Base-by-base conservation (phyloP, 768 basidiomycete species). In the Boletus pseudo-olivaceus region DNA sequence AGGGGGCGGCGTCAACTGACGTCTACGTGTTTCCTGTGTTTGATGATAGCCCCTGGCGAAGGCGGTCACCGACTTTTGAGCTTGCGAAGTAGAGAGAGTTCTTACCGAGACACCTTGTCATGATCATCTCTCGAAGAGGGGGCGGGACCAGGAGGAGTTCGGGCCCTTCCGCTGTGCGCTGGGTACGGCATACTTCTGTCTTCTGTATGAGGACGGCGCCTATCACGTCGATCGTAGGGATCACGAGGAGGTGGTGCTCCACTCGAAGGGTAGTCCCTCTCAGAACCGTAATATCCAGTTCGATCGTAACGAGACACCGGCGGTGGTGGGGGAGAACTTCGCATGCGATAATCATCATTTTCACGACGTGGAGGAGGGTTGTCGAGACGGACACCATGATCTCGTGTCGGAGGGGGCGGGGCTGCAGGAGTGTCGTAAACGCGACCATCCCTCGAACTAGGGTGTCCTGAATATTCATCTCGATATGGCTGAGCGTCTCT, bases 381-480 rank as follows among this genome's bases (percentile, higher is more conserved):
- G 54, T 89, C 88, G 37, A 85, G 76, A 62, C 81, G 82, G 11
- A 88, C 88, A 59, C 87, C 76, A 53, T 79, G 78, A 53, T 89
- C 88, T 35, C 85, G 76, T 2, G 67, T 64, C 56, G 78, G 59
- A 54, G 75, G 65, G 19, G 76, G 41, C 26, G 50, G 39, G 73
- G 78, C 15, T 15, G 71, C 63, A 33, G 76, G 66, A 54, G 76
- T 73, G 41, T 81, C 78, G 66, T 85, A 84, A 68, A 84, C 83
- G 29, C 85, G 79, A 49, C 72, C 66, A 61, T 89, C 87, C 54
- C 76, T 72, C 50, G 76, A 67, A 58, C 71, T 66, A 15, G 68
- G 55, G 49, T 81, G 75, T 54, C 67, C 69, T 20, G 76, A 75
- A 64, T 80, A 78, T 48, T 88, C 87, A 54, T 85, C 83, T 33